Conservation (phyloP, 2,329 filamentous ascomycete genomes). For the Colletotrichum kahawae region DNA sequence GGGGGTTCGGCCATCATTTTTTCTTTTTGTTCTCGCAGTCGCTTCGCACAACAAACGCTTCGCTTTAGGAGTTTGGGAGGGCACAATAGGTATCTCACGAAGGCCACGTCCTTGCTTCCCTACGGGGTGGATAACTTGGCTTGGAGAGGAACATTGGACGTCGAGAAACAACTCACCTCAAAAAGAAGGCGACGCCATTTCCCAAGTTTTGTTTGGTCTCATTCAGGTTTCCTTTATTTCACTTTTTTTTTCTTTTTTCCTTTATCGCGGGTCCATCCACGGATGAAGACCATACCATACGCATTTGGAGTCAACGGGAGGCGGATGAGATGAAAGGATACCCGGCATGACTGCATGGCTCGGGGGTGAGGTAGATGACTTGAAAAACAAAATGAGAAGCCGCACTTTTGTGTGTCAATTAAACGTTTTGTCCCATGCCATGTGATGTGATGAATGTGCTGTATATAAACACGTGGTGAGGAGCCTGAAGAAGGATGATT, state of each 20-base stretch:
- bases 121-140: background rate
- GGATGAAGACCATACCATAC: conserved; percentile 7
- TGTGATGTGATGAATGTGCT: background rate
- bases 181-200: background rate
- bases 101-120: background rate
- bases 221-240: background rate
- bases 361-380: conserved; percentile 4
- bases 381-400: conserved; percentile 7
- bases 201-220: background rate
- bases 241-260: background rate
- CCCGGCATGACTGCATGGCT: conserved; percentile 14
- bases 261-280: conserved; percentile 3
- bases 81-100: background rate
- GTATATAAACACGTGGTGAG: background rate
- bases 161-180: background rate
- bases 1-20: conserved; percentile 11
- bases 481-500: background rate
- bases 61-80: conserved; percentile 10
- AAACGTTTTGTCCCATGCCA: background rate
- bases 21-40: conserved; percentile 3
- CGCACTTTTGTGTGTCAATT: conserved; percentile 1
- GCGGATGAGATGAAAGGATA: conserved; percentile 9
- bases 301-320: conserved; percentile 13
- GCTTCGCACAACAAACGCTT: background rate
- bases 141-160: background rate